phyloP scores from a whole-genome alignment of 2,329 filamentous ascomycete species.

The Aspergillus sclerotialis region DNA sequence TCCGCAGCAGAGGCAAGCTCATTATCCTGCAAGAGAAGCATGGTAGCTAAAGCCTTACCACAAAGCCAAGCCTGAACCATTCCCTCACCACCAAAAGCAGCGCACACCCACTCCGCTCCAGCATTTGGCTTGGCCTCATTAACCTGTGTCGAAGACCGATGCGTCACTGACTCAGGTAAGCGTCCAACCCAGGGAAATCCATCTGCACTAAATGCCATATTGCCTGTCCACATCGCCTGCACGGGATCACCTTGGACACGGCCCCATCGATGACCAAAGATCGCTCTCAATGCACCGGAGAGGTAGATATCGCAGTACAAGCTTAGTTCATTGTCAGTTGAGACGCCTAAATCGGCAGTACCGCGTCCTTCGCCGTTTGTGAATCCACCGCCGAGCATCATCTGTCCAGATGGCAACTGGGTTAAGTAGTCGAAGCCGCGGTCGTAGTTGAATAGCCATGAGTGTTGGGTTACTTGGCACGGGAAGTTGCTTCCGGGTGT shows the following conservation, averaged over 20 bases:
- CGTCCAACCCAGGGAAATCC: slow-evolving; percentile 47
- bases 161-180: slow-evolving; percentile 12
- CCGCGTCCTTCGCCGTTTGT: slow-evolving; percentile 37
- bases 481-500: slow-evolving; percentile 23
- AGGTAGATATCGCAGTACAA: slow-evolving; percentile 21
- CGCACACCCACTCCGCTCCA: slow-evolving; percentile 21
- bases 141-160: too few species aligned
- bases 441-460: slow-evolving; percentile 47
- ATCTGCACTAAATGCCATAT: slow-evolving; percentile 47
- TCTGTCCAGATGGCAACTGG: slow-evolving; percentile 30
- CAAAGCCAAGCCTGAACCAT: slow-evolving; percentile 28
- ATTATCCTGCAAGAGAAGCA: slow-evolving; percentile 16
- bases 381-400: slow-evolving; percentile 52
- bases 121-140: not conserved
- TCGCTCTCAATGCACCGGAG: slow-evolving; percentile 15
- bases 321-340: slow-evolving; percentile 37
- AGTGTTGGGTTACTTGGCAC: slow-evolving; percentile 30
- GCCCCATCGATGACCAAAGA: slow-evolving; percentile 20
- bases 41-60: slow-evolving; percentile 19
- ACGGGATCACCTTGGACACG: slow-evolving; percentile 10
- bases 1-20: slow-evolving; percentile 1
- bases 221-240: slow-evolving; percentile 28
- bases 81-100: slow-evolving; percentile 23
- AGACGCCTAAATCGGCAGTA: slow-evolving; percentile 41
- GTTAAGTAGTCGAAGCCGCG: slow-evolving; percentile 48